A percentile compares a stretch with the other conserved stretches of the same genome.
These are phyloP conservation scores for Colletotrichum cuscutae DNA, from an alignment of 2,329 filamentous ascomycete genomes.

Conservation along the genomic window DNA sequence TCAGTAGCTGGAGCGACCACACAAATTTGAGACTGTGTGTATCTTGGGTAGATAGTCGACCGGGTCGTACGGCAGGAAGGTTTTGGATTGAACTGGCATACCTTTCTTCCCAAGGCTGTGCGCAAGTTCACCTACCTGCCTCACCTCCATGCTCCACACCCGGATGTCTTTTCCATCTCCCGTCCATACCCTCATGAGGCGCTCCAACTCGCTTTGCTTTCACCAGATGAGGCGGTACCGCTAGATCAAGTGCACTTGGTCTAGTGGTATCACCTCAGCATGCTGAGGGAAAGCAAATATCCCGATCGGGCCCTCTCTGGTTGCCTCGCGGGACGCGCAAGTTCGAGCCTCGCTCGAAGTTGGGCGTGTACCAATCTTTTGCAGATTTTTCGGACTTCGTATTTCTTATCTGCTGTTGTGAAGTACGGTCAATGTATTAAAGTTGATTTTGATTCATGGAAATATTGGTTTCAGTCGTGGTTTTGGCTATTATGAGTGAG, in stretches of 20 bases:
- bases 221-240: neutral
- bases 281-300: conserved; percentile 8
- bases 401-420: neutral
- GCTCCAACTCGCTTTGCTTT: neutral
- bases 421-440: neutral
- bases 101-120: neutral
- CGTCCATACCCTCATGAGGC: neutral
- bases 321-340: conserved; percentile 11
- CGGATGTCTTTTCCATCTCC: neutral
- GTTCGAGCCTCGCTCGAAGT: neutral
- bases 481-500: neutral
- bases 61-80: neutral
- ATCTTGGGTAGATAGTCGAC: neutral
- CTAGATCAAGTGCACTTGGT: neutral
- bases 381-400: neutral
- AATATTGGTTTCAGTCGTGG: too few relatives aligned
- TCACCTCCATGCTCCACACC: neutral
- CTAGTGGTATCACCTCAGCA: neutral
- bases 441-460: neutral
- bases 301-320: conserved; percentile 6
- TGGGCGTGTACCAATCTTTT: conserved; percentile 8
- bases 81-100: neutral
- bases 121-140: neutral
- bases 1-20: too few relatives aligned
- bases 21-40: neutral